A percentile compares a stretch with the other conserved stretches of the same genome.
These are phyloP conservation scores for Ophiostoma australiae DNA, from an alignment of 2,329 filamentous ascomycete genomes.

Conservation along the genomic window DNA sequence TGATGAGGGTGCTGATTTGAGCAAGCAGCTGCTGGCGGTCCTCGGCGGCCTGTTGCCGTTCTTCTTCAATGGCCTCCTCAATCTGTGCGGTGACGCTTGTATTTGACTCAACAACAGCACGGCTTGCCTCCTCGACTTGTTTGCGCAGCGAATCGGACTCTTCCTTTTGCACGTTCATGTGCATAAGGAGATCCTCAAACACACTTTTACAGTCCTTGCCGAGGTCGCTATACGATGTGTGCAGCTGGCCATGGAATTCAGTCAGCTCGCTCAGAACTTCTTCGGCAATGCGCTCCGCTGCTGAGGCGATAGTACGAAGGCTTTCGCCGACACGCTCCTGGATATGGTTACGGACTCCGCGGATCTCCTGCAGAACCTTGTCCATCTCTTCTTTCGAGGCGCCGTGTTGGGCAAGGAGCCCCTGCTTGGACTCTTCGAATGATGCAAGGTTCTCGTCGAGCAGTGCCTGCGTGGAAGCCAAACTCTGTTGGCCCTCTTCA, in stretches of 20 bases:
- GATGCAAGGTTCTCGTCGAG: conserved; percentile 63
- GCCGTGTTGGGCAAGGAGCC: conserved; percentile 60
- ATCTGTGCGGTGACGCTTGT: conserved; percentile 61
- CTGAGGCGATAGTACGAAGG: conserved; percentile 72
- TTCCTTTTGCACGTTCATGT: conserved; percentile 68
- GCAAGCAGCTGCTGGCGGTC: conserved; percentile 70
- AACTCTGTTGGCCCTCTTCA: conserved; percentile 63
- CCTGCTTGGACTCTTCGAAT: conserved; percentile 48
- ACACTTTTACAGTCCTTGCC: conserved; percentile 39
- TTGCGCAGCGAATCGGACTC: conserved; percentile 69
- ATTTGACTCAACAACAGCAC: conserved; percentile 63
- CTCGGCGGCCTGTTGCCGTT: conserved; percentile 64
- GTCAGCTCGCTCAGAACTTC: conserved; percentile 83
- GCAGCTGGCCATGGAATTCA: conserved; percentile 63
- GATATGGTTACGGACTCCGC: conserved; percentile 79
- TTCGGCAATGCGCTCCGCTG: conserved; percentile 81
- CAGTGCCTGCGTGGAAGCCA: conserved; percentile 65
- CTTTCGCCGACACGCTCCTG: conserved; percentile 82
- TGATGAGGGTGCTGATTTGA: conserved; percentile 74
- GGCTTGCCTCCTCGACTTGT: conserved; percentile 66
- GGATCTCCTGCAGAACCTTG: conserved; percentile 84
- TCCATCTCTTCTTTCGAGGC: conserved; percentile 82
- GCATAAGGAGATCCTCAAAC: conserved; percentile 74
- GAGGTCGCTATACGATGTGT: conserved; percentile 20
- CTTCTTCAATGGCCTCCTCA: conserved; percentile 66